These are phyloP conservation scores for Bruguiera sexangula DNA, from an alignment of 345 rosid species.

Conservation along the genomic window DNA sequence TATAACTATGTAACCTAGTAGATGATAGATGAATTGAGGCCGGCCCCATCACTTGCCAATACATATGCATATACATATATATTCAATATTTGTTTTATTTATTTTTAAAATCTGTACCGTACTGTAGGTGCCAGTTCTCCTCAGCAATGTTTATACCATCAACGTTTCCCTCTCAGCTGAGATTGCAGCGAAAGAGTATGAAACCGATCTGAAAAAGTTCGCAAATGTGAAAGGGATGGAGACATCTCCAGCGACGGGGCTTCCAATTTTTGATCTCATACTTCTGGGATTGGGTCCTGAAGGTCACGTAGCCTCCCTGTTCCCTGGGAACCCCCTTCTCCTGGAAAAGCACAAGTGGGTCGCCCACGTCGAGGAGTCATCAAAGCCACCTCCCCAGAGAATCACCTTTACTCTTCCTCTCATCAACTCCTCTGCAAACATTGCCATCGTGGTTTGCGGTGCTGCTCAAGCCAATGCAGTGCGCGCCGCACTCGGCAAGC, in stretches of 20 bases:
- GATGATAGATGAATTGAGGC: too few species aligned
- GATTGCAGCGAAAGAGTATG: constrained; percentile 80
- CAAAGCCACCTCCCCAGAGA: constrained; percentile 76
- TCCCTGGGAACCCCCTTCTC: constrained; percentile 65
- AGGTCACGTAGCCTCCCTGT: constrained; percentile 76
- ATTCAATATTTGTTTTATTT: too few species aligned
- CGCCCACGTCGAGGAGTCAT: constrained; percentile 60
- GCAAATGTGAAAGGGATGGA: constrained; percentile 33
- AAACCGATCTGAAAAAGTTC: constrained; percentile 54
- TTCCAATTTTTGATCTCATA: constrained; percentile 78
- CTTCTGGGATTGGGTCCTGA: constrained; percentile 92
- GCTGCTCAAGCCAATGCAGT: constrained; percentile 59
- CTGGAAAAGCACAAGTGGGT: constrained; percentile 67
- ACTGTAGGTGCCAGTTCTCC: constrained; percentile 41
- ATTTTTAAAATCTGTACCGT: too few species aligned
- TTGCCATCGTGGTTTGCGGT: constrained; percentile 64
- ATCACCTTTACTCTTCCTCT: constrained; percentile 77
- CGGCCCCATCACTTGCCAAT: too few species aligned
- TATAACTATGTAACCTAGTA: too few species aligned
- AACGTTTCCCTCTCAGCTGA: constrained; percentile 68
- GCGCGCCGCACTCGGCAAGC: constrained; percentile 40
- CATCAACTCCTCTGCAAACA: constrained; percentile 65
- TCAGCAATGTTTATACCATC: constrained; percentile 66
- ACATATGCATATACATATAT: too few species aligned
- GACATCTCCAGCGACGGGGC: constrained; percentile 41